Percentiles rank a stretch among this genome's conserved stretches.
Conservation (phyloP, 176 grass and related monocot genomes). For the Zizania latifolia region DNA sequence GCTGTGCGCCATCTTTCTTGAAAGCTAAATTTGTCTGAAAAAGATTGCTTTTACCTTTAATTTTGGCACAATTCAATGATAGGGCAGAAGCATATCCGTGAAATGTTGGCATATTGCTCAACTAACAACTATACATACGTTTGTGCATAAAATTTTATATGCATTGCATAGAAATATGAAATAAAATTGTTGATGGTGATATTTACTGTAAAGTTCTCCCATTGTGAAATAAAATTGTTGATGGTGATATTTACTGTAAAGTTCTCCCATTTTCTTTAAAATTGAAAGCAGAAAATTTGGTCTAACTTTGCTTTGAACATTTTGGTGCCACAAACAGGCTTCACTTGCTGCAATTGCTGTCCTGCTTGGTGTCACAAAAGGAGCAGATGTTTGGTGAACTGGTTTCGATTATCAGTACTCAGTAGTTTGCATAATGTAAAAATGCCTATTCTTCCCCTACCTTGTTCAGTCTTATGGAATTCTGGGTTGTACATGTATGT, state of each 20-base stretch:
- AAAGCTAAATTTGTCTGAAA: not conserved
- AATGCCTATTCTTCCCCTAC: slow-evolving; percentile 25
- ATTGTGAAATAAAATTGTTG: not conserved
- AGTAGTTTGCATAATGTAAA: slow-evolving; percentile 13
- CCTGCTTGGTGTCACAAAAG: slow-evolving; percentile 58
- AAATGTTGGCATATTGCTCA: not conserved
- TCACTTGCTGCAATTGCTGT: slow-evolving; percentile 56
- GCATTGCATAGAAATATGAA: not conserved
- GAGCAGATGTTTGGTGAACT: slow-evolving; percentile 54
- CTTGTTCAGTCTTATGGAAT: not conserved
- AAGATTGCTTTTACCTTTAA: not conserved
- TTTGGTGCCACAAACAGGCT: slow-evolving; percentile 48
- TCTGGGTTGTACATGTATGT: slow-evolving; percentile 40
- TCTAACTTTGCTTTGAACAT: slow-evolving; percentile 22
- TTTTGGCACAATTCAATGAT: not conserved
- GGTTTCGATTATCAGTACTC: not conserved
- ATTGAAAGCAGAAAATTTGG: not conserved
- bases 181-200: not conserved
- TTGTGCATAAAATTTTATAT: slow-evolving; percentile 4
- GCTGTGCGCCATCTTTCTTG: not conserved
- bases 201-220: too few relatives aligned
- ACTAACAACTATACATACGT: not conserved
- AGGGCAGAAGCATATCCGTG: not conserved
- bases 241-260: not conserved
- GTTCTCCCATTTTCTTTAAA: not conserved